Evolutionary conservation across 2,329 filamentous ascomycete species (phyloP).

Genomic region (Elsinoe necatrix): DNA sequence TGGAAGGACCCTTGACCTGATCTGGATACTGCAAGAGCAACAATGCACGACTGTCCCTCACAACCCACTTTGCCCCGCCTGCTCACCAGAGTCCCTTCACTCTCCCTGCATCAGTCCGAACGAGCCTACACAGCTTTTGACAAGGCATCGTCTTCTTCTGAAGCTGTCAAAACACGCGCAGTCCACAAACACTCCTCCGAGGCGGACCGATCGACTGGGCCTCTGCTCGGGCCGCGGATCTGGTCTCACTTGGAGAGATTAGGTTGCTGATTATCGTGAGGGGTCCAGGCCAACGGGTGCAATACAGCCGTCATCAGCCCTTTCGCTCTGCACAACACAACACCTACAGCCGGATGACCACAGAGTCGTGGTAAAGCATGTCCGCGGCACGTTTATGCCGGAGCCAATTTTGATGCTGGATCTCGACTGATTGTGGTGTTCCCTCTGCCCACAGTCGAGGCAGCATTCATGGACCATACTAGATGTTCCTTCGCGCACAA

Average conservation of each 20-base stretch:
- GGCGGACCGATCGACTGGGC: neutral
- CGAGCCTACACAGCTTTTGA: neutral
- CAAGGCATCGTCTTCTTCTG: neutral
- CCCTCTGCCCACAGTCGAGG: neutral
- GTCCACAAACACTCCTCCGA: neutral
- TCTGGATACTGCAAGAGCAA: conserved; percentile 3
- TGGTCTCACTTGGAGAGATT: neutral
- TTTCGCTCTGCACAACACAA: neutral
- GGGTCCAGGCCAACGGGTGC: neutral
- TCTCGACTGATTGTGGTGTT: neutral
- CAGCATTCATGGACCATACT: neutral
- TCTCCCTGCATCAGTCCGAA: neutral
- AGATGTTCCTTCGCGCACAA: no score
- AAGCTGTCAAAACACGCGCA: neutral
- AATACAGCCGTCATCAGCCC: neutral
- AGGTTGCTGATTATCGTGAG: neutral
- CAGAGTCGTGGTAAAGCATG: neutral
- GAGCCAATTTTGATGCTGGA: neutral
- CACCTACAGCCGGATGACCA: neutral
- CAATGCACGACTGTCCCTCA: neutral
- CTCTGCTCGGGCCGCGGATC: neutral
- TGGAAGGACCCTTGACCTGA: conserved; percentile 3
- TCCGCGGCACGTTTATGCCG: neutral
- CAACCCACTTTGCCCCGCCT: neutral
- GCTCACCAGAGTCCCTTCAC: neutral